Conservation (phyloP, 2,329 filamentous ascomycete species). For the Dothideomycetes sp. region DNA sequence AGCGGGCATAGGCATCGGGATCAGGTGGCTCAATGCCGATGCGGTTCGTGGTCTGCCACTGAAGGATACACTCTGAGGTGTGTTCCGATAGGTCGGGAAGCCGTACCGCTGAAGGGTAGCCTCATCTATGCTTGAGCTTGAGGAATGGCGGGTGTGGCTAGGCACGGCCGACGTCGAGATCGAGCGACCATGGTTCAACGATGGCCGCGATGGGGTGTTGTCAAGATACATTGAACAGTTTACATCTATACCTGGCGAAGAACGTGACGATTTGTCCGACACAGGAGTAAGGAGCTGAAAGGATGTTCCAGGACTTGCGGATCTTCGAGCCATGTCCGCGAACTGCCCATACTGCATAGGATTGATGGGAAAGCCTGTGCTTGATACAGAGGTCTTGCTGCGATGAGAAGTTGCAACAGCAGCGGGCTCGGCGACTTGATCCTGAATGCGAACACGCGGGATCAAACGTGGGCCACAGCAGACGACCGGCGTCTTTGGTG, state of each 20-base stretch:
- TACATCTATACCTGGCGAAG: neutral
- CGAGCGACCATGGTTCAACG: slow-evolving; percentile 16
- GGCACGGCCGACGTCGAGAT: slow-evolving; percentile 17
- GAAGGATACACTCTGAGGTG: slow-evolving; percentile 20
- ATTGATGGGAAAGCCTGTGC: too few species aligned
- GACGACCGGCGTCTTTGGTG: neutral
- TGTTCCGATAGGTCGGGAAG: slow-evolving; percentile 63
- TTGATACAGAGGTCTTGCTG: slow-evolving; percentile 18
- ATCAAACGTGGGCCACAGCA: slow-evolving; percentile 16
- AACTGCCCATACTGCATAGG: slow-evolving; percentile 3
- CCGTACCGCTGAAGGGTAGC: slow-evolving; percentile 46
- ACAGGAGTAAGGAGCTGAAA: slow-evolving; percentile 11
- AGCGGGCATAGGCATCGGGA: slow-evolving; percentile 20
- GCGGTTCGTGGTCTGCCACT: slow-evolving; percentile 2
- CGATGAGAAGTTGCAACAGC: slow-evolving; percentile 15
- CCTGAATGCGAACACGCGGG: slow-evolving; percentile 18
- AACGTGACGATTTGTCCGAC: slow-evolving; percentile 14
- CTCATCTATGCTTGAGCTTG: slow-evolving; percentile 22
- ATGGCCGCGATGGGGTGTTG: slow-evolving; percentile 14
- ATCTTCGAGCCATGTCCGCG: neutral
- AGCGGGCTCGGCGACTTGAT: slow-evolving; percentile 18
- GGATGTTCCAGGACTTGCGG: slow-evolving; percentile 1
- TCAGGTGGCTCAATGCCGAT: slow-evolving; percentile 23
- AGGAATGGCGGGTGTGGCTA: slow-evolving; percentile 20
- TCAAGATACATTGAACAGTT: neutral